Evolutionary conservation across 1,284 basidiomycete species (phyloP).

Genomic region (Taiwanofungus camphoratus): DNA sequence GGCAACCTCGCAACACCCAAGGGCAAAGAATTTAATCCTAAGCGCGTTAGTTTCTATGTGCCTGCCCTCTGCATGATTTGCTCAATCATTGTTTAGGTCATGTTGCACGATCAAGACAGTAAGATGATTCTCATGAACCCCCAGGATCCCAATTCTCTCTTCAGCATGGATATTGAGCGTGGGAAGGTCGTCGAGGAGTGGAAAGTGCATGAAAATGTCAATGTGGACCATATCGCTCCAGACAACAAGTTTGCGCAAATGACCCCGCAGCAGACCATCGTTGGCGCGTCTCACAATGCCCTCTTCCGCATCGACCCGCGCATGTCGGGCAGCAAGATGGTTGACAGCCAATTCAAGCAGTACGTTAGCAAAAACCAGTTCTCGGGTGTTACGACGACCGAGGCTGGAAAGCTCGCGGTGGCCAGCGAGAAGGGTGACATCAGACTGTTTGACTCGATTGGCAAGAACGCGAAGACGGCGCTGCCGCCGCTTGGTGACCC

Average conservation of each 20-base stretch:
- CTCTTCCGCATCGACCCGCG: slow-evolving; percentile 98
- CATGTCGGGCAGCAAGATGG: slow-evolving; percentile 85
- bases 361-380: slow-evolving; percentile 96
- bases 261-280: slow-evolving; percentile 88
- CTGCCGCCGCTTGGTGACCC: slow-evolving; percentile 93
- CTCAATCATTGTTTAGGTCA: slow-evolving; percentile 55
- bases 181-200: slow-evolving; percentile 99
- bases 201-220: slow-evolving; percentile 90
- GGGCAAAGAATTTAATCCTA: slow-evolving; percentile 83
- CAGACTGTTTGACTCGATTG: slow-evolving; percentile 91
- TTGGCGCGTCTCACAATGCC: slow-evolving; percentile 91
- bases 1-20: slow-evolving; percentile 78
- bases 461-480: slow-evolving; percentile 99
- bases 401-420: slow-evolving; percentile 83
- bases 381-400: slow-evolving; percentile 89
- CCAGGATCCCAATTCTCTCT: slow-evolving; percentile 78
- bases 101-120: slow-evolving; percentile 96
- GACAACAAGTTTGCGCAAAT: slow-evolving; percentile 94
- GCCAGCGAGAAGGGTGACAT: slow-evolving; percentile 97
- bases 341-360: slow-evolving; percentile 94
- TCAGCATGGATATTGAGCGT: slow-evolving; percentile 89
- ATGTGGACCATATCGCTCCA: slow-evolving; percentile 87
- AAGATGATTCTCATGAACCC: slow-evolving; percentile 96
- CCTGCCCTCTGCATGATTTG: background rate
- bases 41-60: slow-evolving; percentile 53